Evolutionary conservation across 352 stramenopile genomes (phyloP), one percentile per base, ranked within the genome.

Genomic region (Phytophthora idaei): DNA sequence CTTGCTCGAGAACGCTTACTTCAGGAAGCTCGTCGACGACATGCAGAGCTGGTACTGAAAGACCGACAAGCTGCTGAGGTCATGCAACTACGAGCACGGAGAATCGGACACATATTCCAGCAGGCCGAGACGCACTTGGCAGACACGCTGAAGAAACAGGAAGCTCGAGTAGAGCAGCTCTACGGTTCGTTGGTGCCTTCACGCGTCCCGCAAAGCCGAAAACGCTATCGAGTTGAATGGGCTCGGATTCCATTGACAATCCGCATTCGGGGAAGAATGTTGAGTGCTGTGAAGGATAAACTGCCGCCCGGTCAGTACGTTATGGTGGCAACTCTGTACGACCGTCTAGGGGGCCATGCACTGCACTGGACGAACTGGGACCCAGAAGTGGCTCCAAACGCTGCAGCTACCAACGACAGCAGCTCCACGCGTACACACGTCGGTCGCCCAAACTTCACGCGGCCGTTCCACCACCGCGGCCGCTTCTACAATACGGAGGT

Each of bases 401-500:
- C 28, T 57, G 50, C 44, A 14, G 17, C 25, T 32, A 29, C 42
- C 37, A 48, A 55, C 6, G 52, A 62, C 11, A 31, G 9, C 44
- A 64, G 27, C 37, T 21, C 39, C 17, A 48, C 27, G 14, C 28
- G 31, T 55, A 62, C 57, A 55, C 28, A 42, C 8, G 51, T 60
- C 3, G 60, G 44, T 17, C 64, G 69, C 21, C 81, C 81, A 15
- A 85, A 86, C 44, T 79, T 93, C 21, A 97, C 91, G 7, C 67
- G 67, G 27, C 86, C 90, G 39, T 88, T 97, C 53, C 58, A 75
- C 28, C 90, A 97, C 66, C 67, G 77, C n/a, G 89, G 92, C 1
- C 77, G 88, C 11, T 96, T 93, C 64, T 97, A 89, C 79, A 83
- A 95, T 73, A 90, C 81, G 4, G 86, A 96, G 27, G 62, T 97